Base-by-base conservation (phyloP, 2,329 filamentous ascomycete species). In the Colletotrichum cordylinicola region DNA sequence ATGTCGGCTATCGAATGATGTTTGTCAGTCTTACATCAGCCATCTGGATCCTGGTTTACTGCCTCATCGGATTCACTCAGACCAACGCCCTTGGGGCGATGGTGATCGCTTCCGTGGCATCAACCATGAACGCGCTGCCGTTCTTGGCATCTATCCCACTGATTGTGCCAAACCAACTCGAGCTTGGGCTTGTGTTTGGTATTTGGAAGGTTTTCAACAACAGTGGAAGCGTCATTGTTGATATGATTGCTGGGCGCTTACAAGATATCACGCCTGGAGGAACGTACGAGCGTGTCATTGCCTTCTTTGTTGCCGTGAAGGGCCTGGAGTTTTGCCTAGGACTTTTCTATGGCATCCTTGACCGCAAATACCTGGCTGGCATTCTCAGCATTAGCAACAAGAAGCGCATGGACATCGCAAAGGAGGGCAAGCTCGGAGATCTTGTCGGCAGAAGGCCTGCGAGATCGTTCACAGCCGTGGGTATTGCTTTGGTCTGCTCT, bases 171-270 rank as follows among this genome's bases (percentile, higher is more conserved):
- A 77, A 69, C 62, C 80, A 81, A 39, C 27, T 77, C 13, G 74
- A 81, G 65, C 74, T 81, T 8, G 80, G 80, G 9, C 79, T 81
- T 2, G 79, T 78, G 2, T 78, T 81, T 33, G 79, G 80, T 15
- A 79, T 81, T 56, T 81, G 80, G 80, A 80, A 81, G 73, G 77
- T 78, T 2, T 81, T 81, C 43, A 81, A 81, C 73, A 81, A 81
- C 58, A 78, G 78, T 52, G 79, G 78, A 27, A 80, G 78, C 29
- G 79, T 81, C 18, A 74, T 81, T 27, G 79, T 81, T 13, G 80
- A 81, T 52, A 81, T 81, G 79, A 80, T 81, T 67, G 77, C 80
- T 8, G 79, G 80, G 2, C 72, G 77, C 12, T 70, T 81, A 18
- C 79, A 81, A n/a, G 80, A 80, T 61, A 79, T 79, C 16, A 81